Evolutionary conservation across 1,139 yeast genomes (phyloP).

Genomic region (Suhomyces ambrosiae): DNA sequence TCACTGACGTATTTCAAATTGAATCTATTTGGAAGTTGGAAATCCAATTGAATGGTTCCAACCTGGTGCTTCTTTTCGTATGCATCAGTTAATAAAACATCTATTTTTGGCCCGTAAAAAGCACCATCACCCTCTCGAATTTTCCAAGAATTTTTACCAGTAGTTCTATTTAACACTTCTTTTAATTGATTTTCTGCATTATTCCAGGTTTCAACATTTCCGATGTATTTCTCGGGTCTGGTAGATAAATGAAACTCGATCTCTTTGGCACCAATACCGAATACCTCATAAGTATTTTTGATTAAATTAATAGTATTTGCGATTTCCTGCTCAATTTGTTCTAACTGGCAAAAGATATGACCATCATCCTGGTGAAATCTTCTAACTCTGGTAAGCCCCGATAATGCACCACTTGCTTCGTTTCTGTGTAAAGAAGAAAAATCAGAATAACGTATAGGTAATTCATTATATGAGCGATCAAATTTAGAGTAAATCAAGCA

Average conservation of each 20-base stretch:
- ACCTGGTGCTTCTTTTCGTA: constrained; percentile 86
- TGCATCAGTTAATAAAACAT: constrained; percentile 82
- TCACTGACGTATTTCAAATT: constrained; percentile 64
- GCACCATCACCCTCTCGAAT: constrained; percentile 95
- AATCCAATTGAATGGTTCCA: constrained; percentile 94
- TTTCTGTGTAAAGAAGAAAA: constrained; percentile 94
- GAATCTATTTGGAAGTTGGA: constrained; percentile 88
- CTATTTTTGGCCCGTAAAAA: constrained; percentile 96
- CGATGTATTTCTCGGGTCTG: constrained; percentile 84
- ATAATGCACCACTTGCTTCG: constrained; percentile 91
- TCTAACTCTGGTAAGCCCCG: constrained; percentile 93
- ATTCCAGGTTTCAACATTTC: constrained; percentile 82
- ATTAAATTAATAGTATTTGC: constrained; percentile 71
- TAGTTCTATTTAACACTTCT: constrained; percentile 58
- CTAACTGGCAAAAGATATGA: constrained; percentile 87
- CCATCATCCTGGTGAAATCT: constrained; percentile 99
- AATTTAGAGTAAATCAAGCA: constrained; percentile 81
- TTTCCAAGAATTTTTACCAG: constrained; percentile 64
- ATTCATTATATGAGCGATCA: constrained; percentile 84
- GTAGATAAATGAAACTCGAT: constrained; percentile 83
- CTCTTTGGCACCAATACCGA: constrained; percentile 57
- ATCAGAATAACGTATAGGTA: constrained; percentile 89
- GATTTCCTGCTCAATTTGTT: constrained; percentile 81
- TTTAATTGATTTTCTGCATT: constrained; percentile 76
- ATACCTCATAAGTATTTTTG: constrained; percentile 74